Base-by-base conservation (phyloP, 441 rosid species). In the Manihot esculenta region DNA sequence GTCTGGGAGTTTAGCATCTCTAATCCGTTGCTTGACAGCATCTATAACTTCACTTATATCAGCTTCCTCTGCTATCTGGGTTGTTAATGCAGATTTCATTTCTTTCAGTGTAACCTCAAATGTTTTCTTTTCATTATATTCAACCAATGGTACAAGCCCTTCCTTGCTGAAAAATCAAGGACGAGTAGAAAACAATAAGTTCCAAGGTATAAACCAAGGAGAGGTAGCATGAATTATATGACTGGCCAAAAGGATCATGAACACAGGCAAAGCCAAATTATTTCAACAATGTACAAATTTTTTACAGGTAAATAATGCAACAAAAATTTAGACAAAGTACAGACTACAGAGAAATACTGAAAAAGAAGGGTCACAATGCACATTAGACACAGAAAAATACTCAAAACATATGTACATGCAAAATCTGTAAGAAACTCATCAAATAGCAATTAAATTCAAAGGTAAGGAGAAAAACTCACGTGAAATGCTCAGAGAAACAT, bases 401-500 rank as follows among this genome's bases (percentile, higher is more conserved):
- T n/a, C 0, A 1, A 21, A 38, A 54, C 20, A 17, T 20, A 64
- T 20, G 8, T 11, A 20, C 3, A 50, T 4, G 26, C 55, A 14
- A 45, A 58, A 45, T n/a, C 20, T 48, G 20, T 5, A 54, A 30
- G 5, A 26, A 42, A 44, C 18, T 20, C 33, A 30, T 30, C 33
- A 30, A 35, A 7, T 35, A 64, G 18, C 60, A 59, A 20, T 26
- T 44, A 33, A n/a, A 27, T 38, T 58, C 17, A 63, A 70, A 44
- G 4, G 10, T 51, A 14, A 27, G 45, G 41, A 12, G 1, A 35
- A 66, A 72, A 69, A 81, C 98, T 84, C 78, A 93, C 99, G 85
- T 88, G 88, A 95, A 95, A 86, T 95, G 98, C 82, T 95, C 99
- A 60, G 99, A 85, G 64, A 95, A 87, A 76, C 86, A 86, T 83